Evolutionary conservation across 208 protist genomes (phyloP).

Genomic region (Acanthamoeba quina): DNA sequence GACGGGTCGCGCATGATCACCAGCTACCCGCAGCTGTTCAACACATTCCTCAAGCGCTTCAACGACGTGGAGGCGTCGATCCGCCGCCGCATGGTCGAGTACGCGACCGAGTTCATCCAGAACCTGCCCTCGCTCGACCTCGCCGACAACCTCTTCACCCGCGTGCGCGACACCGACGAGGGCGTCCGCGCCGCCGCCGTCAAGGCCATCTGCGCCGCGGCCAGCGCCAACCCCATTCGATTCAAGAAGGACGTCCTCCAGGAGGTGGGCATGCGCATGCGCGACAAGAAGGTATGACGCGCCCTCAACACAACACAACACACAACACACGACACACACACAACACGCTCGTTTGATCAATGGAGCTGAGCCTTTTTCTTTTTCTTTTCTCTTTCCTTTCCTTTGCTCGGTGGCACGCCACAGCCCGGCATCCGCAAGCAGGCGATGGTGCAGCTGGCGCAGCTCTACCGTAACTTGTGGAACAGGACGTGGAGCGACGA

Average conservation of each 20-base stretch:
- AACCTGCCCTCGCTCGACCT: slow-evolving; percentile 37
- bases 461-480: slow-evolving; percentile 30
- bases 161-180: slow-evolving; percentile 60
- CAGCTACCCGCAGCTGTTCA: slow-evolving; percentile 67
- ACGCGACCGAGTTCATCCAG: slow-evolving; percentile 47
- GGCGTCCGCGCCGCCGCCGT: slow-evolving; percentile 1
- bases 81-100: slow-evolving; percentile 11
- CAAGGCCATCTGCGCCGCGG: slow-evolving; percentile 7
- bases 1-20: slow-evolving; percentile 43
- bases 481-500: slow-evolving; percentile 10
- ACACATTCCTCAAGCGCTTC: slow-evolving; percentile 27
- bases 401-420: no score
- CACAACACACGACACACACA: background rate
- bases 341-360: background rate
- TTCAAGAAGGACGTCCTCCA: slow-evolving; percentile 49
- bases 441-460: slow-evolving; percentile 12
- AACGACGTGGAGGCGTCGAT: slow-evolving; percentile 38
- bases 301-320: background rate
- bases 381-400: no score
- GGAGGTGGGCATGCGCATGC: slow-evolving; percentile 38
- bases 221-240: slow-evolving; percentile 8
- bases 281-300: slow-evolving; percentile 31
- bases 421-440: slow-evolving; percentile 6
- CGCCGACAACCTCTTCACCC: slow-evolving; percentile 27
- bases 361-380: no score